Evolutionary conservation across 805 yeast genomes (phyloP), one percentile per base, ranked within the genome.

Genomic region (Saccharomycopsis sp.): DNA sequence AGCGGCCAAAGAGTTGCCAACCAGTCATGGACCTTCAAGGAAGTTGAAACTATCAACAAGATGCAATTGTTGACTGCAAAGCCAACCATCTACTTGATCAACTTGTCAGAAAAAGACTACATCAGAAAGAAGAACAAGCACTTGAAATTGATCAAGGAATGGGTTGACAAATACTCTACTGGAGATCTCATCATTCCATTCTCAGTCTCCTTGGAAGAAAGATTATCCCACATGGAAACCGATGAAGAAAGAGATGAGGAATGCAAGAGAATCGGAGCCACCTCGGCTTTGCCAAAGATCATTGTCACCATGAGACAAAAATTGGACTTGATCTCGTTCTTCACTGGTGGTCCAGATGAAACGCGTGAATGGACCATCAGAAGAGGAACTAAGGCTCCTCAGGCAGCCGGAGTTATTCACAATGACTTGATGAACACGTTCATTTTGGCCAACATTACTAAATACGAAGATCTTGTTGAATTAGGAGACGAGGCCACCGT

Each of bases 291-390:
- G 71, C 97, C 98, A 66, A 83, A 82, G 75, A 87, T 93, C 66
- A 85, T 93, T 67, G 79, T 83, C 64, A 78, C 89, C 64, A 92
- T 93, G 97, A 87, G 97, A 78, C 77, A 82, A 64, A 85, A 89
- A 62, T 79, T 92, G 61, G 87, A 87, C 65, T 84, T 94, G 72
- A 91, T 92, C 65, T 90, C 97, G 56, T 94, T 86, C 79, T 94
- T 90, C 82, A 94, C 99, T 41, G 86, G 94, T 70, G 99, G 99
- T 66, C 87, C 96, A 49, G 89, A 89, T 63, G 99, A 94, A 77
- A 96, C 92, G 55, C 87, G 97, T 73, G 97, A 96, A 75, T 94
- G 99, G 99, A 94, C 99, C 41, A 84, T 94, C 63, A 84, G 98
- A 75, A 78, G 79, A 66, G 96, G 96, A 66, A 87, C 93, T 53